Percentiles rank a stretch among this genome's conserved stretches.
Evolutionary conservation across 129 eudicot genomes (phyloP).

Genomic region (Flaveria bidentis): DNA sequence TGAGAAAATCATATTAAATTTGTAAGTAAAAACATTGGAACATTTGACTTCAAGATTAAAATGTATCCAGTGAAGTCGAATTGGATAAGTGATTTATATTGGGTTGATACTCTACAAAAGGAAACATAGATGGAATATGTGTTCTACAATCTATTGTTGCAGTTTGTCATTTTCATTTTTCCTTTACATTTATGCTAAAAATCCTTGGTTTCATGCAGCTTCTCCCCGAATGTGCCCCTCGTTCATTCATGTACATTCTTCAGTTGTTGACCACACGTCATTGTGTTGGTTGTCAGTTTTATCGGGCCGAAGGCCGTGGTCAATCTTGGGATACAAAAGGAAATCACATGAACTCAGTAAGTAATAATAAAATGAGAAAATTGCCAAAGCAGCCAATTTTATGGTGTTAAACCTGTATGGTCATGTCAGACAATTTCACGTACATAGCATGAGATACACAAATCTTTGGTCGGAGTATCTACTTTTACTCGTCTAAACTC

Average conservation of each 20-base stretch:
- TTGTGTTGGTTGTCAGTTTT: conserved; percentile 90
- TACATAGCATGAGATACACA: not conserved
- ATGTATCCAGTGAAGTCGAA: not conserved
- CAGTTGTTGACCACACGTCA: conserved; percentile 70
- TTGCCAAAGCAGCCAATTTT: not conserved
- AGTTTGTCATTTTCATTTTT: not conserved
- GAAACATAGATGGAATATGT: not conserved
- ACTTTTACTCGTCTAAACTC: not conserved
- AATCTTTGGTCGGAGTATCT: not conserved
- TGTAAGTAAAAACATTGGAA: not conserved
- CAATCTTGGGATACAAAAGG: conserved; percentile 78
- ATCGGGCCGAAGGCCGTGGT: conserved; percentile 96
- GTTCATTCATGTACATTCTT: conserved; percentile 68
- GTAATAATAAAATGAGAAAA: conserved; percentile 17
- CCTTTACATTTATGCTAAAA: not conserved
- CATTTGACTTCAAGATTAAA: not conserved
- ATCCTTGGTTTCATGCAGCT: conserved; percentile 58
- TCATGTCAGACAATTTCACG: not conserved
- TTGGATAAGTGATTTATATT: not conserved
- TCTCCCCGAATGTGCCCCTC: conserved; percentile 84
- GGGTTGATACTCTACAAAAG: not conserved
- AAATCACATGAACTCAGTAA: conserved; percentile 81
- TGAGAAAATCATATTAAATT: not conserved
- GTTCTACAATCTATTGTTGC: conserved; percentile 5
- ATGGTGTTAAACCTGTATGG: not conserved